Evolutionary conservation across 352 stramenopile genomes (phyloP).

Genomic region (Phytophthora sp.): DNA sequence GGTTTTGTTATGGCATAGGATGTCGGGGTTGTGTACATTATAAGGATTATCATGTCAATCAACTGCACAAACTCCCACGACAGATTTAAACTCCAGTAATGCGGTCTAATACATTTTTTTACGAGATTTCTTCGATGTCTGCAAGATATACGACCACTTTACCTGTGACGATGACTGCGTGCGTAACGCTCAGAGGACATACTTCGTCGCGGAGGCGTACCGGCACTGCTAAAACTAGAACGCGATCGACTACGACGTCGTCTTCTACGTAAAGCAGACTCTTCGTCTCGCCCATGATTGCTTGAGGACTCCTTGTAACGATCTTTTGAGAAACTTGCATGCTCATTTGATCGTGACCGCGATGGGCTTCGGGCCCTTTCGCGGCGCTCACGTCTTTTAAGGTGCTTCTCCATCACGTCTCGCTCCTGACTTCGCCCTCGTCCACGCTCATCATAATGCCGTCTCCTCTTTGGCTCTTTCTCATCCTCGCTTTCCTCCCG

Average conservation of each 20-base stretch:
- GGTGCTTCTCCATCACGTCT: no score
- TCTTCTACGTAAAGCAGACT: neutral
- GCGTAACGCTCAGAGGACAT: neutral
- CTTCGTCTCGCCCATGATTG: neutral
- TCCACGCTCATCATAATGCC: neutral
- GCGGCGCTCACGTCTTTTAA: neutral
- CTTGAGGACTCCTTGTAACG: neutral
- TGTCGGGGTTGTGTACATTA: no score
- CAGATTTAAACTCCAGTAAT: neutral
- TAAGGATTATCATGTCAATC: no score
- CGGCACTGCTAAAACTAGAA: neutral
- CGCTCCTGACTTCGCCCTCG: neutral
- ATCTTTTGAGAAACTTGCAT: neutral
- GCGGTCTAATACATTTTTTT: no score
- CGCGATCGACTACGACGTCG: neutral
- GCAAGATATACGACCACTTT: no score
- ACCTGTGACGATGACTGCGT: no score
- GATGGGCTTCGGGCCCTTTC: neutral
- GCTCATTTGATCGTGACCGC: constrained; percentile 8
- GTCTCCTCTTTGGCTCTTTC: neutral
- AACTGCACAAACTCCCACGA: no score
- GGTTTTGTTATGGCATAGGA: no score
- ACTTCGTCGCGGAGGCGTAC: neutral
- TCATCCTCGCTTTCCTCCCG: neutral
- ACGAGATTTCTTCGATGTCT: no score